Conservation (phyloP, 1,284 basidiomycete species). For the Ustilago xerochloae region DNA sequence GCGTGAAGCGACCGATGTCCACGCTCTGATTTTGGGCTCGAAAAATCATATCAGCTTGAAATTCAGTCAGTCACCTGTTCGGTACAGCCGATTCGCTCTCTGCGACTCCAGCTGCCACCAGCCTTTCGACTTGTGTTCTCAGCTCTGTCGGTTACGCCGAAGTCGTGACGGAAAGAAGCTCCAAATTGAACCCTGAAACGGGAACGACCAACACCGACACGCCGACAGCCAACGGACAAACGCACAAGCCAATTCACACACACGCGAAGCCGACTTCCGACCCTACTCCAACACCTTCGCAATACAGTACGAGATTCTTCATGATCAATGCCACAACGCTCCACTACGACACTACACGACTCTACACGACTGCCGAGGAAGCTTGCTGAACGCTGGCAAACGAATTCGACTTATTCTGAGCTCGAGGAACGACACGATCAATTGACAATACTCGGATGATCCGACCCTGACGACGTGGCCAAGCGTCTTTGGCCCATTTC, state of each 20-base stretch:
- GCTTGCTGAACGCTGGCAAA: too few species aligned
- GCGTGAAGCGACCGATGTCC: too few species aligned
- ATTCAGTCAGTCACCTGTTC: not conserved
- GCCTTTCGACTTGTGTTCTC: too few species aligned
- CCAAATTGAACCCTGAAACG: not conserved
- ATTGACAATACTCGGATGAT: not conserved
- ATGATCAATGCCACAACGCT: too few species aligned
- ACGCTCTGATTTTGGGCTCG: too few species aligned
- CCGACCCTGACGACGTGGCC: not conserved
- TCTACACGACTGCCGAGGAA: too few species aligned
- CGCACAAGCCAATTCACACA: constrained; percentile 5
- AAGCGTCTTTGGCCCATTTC: not conserved
- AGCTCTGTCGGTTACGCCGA: not conserved
- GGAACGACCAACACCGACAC: not conserved
- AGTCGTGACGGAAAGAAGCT: not conserved
- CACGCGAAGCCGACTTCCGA: constrained; percentile 7
- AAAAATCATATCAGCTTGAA: too few species aligned
- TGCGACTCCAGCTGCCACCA: too few species aligned
- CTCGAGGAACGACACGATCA: too few species aligned
- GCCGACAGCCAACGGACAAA: not conserved
- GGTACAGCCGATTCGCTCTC: not conserved
- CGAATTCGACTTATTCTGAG: too few species aligned
- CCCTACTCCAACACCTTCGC: not conserved
- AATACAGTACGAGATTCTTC: too few species aligned
- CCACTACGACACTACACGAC: too few species aligned